These are phyloP conservation scores for Pugionium cornutum DNA, from an alignment of 345 rosid species.

Conservation along the genomic window DNA sequence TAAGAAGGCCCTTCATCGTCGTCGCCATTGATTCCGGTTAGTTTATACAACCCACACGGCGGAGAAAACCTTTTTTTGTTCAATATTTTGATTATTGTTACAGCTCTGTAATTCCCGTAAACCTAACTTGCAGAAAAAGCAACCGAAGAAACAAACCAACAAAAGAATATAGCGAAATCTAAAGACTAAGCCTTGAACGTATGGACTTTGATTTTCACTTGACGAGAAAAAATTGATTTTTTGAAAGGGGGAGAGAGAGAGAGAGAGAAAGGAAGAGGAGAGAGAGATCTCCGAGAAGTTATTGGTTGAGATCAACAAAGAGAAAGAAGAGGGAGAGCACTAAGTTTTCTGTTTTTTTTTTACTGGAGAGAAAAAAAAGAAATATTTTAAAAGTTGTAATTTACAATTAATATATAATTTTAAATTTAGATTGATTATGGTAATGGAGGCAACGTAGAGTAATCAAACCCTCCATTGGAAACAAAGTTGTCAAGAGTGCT, in stretches of 20 bases:
- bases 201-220: conserved; percentile 23
- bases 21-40: conserved; percentile 42
- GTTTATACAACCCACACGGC: conserved; percentile 32
- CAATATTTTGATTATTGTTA: conserved; percentile 28
- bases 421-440: conserved; percentile 33
- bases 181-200: conserved; percentile 34
- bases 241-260: conserved; percentile 4
- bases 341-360: conserved; percentile 31
- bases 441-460: conserved; percentile 45
- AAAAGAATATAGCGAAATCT: background rate
- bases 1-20: conserved; percentile 74
- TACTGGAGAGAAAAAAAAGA: conserved; percentile 1
- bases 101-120: conserved; percentile 20
- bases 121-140: conserved; percentile 30
- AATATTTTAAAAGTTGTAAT: conserved; percentile 15
- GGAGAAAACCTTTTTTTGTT: conserved; percentile 32
- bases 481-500: conserved; percentile 33
- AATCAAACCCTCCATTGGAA: conserved; percentile 30
- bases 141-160: conserved; percentile 21
- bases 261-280: background rate
- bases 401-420: conserved; percentile 27
- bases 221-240: conserved; percentile 27
- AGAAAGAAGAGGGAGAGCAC: conserved; percentile 45
- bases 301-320: conserved; percentile 36
- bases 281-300: background rate